Evolutionary conservation across 441 rosid genomes (phyloP), one percentile per base, ranked within the genome.

Genomic region (Daphne laureola): DNA sequence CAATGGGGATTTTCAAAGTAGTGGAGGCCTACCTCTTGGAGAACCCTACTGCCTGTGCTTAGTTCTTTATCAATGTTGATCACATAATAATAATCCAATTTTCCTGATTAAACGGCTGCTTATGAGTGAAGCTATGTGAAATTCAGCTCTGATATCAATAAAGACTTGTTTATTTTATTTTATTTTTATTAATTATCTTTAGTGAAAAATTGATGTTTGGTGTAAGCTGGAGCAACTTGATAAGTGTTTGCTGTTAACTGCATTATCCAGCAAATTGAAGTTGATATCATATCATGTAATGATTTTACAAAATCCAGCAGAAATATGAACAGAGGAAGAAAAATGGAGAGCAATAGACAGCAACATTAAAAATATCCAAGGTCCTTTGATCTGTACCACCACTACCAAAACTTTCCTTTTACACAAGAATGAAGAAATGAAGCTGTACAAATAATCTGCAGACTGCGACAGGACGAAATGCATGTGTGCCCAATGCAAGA

Each of bases 341-440:
- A 47, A 50, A 56, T 14, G 3, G 17, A 35, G 36, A 41, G 43
- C 49, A 43, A 51, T 43, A 17, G 42, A 35, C 41, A 51, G 17
- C 15, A 31, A 51, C 8, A 43, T 26, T 15, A 17, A 51, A 48
- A 36, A 44, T 23, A 16, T 25, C 57, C n/a, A 43, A 46, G 23
- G 46, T 18, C 42, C 55, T 60, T 40, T 54, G 40, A 43, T 53
- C 58, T 48, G 46, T 46, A 57, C 62, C 64, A 69, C 54, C 67
- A 59, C 82, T 74, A 76, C 78, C 87, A 86, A 89, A 81, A 73
- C 47, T 80, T 72, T 80, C 68, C 81, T 61, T 18, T 78, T 81
- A 75, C 84, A 86, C 74, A 76, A 81, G 94, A 85, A 89, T 86
- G 78, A 86, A 85, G 86, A 80, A 74, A 78, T 78, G 82, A 74